Conservation (phyloP, 1,139 yeast genomes). For the Blastobotrys indianensis region DNA sequence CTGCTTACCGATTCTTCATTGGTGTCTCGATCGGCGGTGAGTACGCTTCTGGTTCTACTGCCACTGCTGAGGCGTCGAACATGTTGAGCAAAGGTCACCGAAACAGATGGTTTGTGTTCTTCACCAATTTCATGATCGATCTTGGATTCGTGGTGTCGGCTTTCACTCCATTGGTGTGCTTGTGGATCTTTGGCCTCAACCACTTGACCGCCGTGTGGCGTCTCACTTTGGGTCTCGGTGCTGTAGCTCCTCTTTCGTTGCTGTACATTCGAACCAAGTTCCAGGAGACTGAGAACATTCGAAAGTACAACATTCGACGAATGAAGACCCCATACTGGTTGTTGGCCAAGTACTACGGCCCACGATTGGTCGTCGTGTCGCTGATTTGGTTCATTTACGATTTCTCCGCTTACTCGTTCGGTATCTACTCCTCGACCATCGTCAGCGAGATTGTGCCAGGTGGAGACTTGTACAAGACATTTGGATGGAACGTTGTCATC, state of each 20-base stretch:
- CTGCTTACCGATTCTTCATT: constrained; percentile 77
- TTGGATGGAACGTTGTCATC: constrained; percentile 91
- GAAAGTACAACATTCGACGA: constrained; percentile 62
- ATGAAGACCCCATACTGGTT: constrained; percentile 57
- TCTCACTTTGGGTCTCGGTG: constrained; percentile 85
- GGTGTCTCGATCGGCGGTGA: constrained; percentile 80
- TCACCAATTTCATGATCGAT: constrained; percentile 86
- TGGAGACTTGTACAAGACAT: constrained; percentile 60
- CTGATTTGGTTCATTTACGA: constrained; percentile 89
- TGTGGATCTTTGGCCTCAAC: constrained; percentile 71
- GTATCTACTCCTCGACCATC: constrained; percentile 71
- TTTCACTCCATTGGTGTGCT: constrained; percentile 77
- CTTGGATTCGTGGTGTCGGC: constrained; percentile 78
- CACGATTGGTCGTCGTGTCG: constrained; percentile 63
- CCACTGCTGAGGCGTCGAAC: constrained; percentile 88
- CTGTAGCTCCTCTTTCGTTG: constrained; percentile 76
- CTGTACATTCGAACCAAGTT: constrained; percentile 72
- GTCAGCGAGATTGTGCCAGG: constrained; percentile 55
- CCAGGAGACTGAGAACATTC: constrained; percentile 65
- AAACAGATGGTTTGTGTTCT: constrained; percentile 84
- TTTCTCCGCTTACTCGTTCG: constrained; percentile 81
- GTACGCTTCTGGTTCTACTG: constrained; percentile 89
- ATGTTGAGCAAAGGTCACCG: constrained; percentile 72
- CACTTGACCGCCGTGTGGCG: constrained; percentile 87
- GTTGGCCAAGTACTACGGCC: constrained; percentile 77